Conservation (phyloP, 1,284 basidiomycete genomes). For the Leucoagaricus sp. region DNA sequence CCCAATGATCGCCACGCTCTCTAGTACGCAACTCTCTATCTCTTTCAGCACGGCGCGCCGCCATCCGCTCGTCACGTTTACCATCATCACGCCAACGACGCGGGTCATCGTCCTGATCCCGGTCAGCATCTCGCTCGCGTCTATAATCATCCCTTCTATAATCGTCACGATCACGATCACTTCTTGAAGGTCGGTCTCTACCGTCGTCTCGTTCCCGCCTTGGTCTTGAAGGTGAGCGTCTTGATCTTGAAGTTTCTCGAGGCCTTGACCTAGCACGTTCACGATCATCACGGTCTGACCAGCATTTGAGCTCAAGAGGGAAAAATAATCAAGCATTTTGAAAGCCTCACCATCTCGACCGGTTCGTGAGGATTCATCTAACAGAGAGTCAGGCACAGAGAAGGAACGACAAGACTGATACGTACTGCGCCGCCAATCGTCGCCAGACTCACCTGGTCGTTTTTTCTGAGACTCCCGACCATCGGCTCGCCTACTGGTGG, state of each 20-base stretch:
- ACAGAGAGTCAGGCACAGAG: slow-evolving; percentile 17
- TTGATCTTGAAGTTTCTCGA: slow-evolving; percentile 59
- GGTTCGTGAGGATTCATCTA: slow-evolving; percentile 50
- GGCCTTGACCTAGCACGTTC: slow-evolving; percentile 62
- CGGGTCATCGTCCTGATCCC: slow-evolving; percentile 60
- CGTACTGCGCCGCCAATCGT: slow-evolving; percentile 81
- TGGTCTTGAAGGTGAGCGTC: slow-evolving; percentile 55
- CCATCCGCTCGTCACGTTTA: slow-evolving; percentile 71
- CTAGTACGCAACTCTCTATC: slow-evolving; percentile 39
- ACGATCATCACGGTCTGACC: slow-evolving; percentile 46
- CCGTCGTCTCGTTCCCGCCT: slow-evolving; percentile 41
- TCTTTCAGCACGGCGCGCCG: slow-evolving; percentile 53
- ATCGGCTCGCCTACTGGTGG: slow-evolving; percentile 45
- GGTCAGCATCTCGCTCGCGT: slow-evolving; percentile 43
- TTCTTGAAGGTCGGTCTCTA: slow-evolving; percentile 30
- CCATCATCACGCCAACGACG: slow-evolving; percentile 78
- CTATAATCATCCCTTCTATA: slow-evolving; percentile 38
- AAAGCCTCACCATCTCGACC: slow-evolving; percentile 55
- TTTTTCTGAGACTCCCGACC: slow-evolving; percentile 61
- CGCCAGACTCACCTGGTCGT: slow-evolving; percentile 69
- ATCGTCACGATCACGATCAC: slow-evolving; percentile 44
- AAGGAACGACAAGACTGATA: slow-evolving; percentile 13
- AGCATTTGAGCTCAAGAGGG: slow-evolving; percentile 7
- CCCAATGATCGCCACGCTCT: slow-evolving; percentile 40
- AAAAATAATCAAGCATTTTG: neutral